Evolutionary conservation across 768 basidiomycete genomes (phyloP).

Genomic region (Trametes elegans): DNA sequence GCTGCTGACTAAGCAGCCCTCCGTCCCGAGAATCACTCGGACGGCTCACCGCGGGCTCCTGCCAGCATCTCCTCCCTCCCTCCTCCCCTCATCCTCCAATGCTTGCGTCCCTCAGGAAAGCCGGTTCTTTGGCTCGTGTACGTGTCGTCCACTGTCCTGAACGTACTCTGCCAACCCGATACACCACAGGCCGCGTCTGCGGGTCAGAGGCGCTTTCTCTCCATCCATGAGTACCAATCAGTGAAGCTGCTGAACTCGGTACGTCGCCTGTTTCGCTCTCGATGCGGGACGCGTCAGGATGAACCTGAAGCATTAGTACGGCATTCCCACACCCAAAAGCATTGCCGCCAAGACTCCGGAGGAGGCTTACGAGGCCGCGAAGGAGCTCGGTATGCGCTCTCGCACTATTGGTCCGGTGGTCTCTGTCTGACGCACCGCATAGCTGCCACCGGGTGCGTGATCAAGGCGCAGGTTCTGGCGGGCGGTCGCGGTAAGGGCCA

Average conservation of each 20-base stretch:
- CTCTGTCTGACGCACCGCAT: neutral
- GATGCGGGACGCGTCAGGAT: neutral
- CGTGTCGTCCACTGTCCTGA: conserved; percentile 22
- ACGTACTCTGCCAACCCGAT: conserved; percentile 7
- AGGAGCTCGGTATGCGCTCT: conserved; percentile 70
- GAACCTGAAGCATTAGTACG: conserved; percentile 62
- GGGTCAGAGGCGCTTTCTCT: conserved; percentile 87
- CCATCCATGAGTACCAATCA: conserved; percentile 98
- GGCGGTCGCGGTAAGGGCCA: conserved; percentile 98
- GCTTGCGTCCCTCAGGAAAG: conserved; percentile 68
- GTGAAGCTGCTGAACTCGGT: conserved; percentile 94
- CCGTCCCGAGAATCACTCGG: conserved; percentile 7
- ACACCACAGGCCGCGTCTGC: conserved; percentile 59
- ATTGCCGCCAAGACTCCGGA: conserved; percentile 82
- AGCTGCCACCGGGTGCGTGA: conserved; percentile 83
- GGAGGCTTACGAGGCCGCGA: conserved; percentile 87
- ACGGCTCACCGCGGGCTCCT: neutral
- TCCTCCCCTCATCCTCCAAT: conserved; percentile 41
- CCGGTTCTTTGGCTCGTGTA: conserved; percentile 63
- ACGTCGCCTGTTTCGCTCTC: conserved; percentile 23
- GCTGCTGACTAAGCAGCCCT: conserved; percentile 44
- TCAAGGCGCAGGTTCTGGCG: conserved; percentile 98
- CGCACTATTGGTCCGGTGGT: neutral
- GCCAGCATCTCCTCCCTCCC: conserved; percentile 15
- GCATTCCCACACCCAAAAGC: conserved; percentile 92